Conservation (phyloP, 2,329 filamentous ascomycete species). For the Ophiostoma quercus region DNA sequence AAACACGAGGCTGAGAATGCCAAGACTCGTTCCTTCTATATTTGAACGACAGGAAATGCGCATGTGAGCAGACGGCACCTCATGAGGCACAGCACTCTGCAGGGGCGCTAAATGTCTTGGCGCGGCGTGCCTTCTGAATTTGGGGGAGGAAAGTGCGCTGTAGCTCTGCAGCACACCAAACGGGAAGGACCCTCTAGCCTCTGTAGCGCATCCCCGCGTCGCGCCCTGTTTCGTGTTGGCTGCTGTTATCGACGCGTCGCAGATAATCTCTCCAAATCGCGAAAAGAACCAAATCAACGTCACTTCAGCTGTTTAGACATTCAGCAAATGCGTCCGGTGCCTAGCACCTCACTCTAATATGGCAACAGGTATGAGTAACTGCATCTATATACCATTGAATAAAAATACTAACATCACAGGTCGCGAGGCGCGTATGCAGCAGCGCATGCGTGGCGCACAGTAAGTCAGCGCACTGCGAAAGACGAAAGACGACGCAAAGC, state of each 20-base stretch:
- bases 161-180: constrained; percentile 2
- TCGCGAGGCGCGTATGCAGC: constrained; percentile 58
- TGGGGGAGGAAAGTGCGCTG: not conserved
- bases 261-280: not conserved
- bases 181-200: not conserved
- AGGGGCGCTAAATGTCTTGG: constrained; percentile 3
- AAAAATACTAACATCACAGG: constrained; percentile 33
- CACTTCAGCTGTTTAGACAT: not conserved
- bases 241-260: constrained; percentile 2
- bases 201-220: constrained; percentile 15
- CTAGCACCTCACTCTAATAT: not conserved
- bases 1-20: constrained; percentile 20
- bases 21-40: constrained; percentile 18
- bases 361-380: not conserved
- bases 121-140: not conserved
- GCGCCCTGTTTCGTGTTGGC: constrained; percentile 9
- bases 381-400: not conserved
- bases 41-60: not conserved
- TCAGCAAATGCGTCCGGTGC: not conserved
- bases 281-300: not conserved
- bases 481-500: not conserved
- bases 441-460: constrained; percentile 61
- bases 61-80: not conserved
- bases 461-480: constrained; percentile 35
- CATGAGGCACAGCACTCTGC: not conserved